Base-by-base conservation (phyloP, 352 stramenopile species). In the Lagenidium giganteum region DNA sequence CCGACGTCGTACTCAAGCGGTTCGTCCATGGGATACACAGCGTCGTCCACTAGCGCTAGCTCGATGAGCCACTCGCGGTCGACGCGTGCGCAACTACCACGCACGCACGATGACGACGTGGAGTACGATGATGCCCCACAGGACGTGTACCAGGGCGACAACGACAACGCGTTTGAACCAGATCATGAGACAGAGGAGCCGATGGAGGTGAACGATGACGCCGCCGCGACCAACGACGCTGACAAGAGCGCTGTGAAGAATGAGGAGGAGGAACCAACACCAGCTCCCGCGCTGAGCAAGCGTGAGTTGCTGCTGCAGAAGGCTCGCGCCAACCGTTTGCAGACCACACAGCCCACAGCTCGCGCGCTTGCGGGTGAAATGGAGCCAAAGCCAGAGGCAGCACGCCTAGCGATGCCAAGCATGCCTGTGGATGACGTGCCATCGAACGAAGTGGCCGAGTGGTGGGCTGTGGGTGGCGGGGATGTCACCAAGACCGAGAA, bases 401-500 rank as follows among this genome's bases (percentile, higher is more conserved):
- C 46, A 33, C 39, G 47, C 12, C 17, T 13, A 28, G 13, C 30
- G 28, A 26, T 33, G n/a, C 14, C 5, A 29, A 29, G 4, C 34
- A 40, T 54, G 3, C 23, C 39, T 2, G 42, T 76, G 35, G 57
- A 46, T 3, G 61, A 83, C 9, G 79, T 93, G 22, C 81, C 81
- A 4, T 93, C 81, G 21, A 93, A 93, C 54, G 76, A 93, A 78
- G 81, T 93, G 2, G 65, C 70, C 5, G 81, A 93, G 48, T 93
- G 81, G 81, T 93, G 81, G 81, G 48, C 84, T 20, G 70, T 73
- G 22, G 65, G 64, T n/a, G 58, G 54, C 8, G 35, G 45, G 14
- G 42, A 59, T 30, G 41, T 50, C 12, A 42, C 42, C 0, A 60
- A 57, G 21, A 24, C 58, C 1, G 54, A 63, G 11, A 46, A 41